Conservation (phyloP, 805 yeast genomes). For the Sugiyamaella americana region DNA sequence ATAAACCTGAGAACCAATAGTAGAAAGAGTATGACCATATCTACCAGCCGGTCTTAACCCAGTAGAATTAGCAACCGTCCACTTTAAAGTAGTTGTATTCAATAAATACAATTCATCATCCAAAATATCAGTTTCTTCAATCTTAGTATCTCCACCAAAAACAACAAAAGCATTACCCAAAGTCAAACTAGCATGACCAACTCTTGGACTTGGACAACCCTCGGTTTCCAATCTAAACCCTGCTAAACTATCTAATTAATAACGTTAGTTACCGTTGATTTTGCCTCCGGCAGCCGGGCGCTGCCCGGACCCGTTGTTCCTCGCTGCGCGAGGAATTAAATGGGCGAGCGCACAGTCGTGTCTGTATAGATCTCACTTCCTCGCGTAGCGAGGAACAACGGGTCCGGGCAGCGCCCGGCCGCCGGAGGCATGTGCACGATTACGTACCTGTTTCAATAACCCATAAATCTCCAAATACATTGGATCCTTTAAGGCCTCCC, state of each 20-base stretch:
- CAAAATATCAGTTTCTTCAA: conserved; percentile 58
- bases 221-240: conserved; percentile 63
- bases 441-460: conserved; percentile 51
- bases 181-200: conserved; percentile 87
- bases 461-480: conserved; percentile 96
- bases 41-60: conserved; percentile 84
- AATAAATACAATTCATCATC: conserved; percentile 88
- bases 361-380: not conserved
- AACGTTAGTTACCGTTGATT: not conserved
- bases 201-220: conserved; percentile 89
- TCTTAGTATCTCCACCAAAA: conserved; percentile 93
- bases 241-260: conserved; percentile 29
- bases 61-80: conserved; percentile 71
- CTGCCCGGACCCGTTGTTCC: not conserved
- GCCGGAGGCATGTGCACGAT: conserved; percentile 27
- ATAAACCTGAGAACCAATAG: conserved; percentile 58
- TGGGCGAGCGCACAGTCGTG: too few species aligned
- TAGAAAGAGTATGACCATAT: conserved; percentile 88
- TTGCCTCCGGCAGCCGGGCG: not conserved
- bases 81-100: conserved; percentile 66
- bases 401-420: conserved; percentile 1
- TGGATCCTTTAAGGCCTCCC: conserved; percentile 92
- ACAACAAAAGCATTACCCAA: conserved; percentile 93
- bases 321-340: not conserved
- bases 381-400: not conserved